These are phyloP conservation scores for Pestalotiopsis sp. DNA, from an alignment of 2,329 filamentous ascomycete species.

Conservation along the genomic window DNA sequence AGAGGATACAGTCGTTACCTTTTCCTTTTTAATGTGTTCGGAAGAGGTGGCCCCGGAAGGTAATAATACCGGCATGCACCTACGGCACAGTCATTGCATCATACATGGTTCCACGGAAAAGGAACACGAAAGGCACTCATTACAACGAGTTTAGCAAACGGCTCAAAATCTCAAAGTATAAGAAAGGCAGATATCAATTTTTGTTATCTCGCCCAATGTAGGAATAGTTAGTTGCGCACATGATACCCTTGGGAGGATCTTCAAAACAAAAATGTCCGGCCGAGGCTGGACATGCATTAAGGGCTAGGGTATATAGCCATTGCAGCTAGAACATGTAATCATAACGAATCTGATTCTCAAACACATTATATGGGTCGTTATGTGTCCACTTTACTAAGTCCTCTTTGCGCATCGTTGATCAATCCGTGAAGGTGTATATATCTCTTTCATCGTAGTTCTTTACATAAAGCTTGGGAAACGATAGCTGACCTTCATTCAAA, in stretches of 20 bases:
- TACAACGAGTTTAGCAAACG: constrained; percentile 10
- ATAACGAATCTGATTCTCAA: neutral
- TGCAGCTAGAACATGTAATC: constrained; percentile 30
- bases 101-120: neutral
- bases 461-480: too few relatives aligned
- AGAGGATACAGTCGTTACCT: neutral
- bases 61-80: neutral
- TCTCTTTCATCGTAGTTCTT: too few relatives aligned
- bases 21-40: neutral
- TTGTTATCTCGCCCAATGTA: constrained; percentile 6
- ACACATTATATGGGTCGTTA: neutral
- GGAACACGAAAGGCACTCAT: neutral
- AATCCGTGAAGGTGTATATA: too few relatives aligned
- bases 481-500: too few relatives aligned
- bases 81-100: neutral
- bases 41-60: neutral
- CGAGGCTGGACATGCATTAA: constrained; percentile 12
- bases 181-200: constrained; percentile 13
- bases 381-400: too few relatives aligned
- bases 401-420: too few relatives aligned
- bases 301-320: constrained; percentile 16
- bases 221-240: constrained; percentile 19
- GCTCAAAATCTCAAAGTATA: neutral
- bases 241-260: constrained; percentile 26
- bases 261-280: constrained; percentile 11